Conservation (phyloP, 1,139 yeast species). For the Suhomyces terraborum region DNA sequence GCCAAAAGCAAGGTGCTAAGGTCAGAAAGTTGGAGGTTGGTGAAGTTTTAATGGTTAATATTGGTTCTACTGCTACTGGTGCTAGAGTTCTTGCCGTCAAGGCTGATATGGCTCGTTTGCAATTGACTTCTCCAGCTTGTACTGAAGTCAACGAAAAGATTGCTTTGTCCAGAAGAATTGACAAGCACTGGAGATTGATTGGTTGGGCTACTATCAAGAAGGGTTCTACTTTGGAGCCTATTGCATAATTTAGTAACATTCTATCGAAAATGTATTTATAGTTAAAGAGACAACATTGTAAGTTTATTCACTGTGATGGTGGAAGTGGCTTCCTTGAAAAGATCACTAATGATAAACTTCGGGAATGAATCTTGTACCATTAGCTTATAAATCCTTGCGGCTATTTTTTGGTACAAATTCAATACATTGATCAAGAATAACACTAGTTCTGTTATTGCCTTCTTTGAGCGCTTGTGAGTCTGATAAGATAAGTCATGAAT, state of each 20-base stretch:
- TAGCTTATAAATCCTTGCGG: slow-evolving; percentile 51
- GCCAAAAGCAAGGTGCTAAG: slow-evolving; percentile 91
- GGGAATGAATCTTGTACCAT: slow-evolving; percentile 78
- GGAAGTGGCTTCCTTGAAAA: slow-evolving; percentile 21
- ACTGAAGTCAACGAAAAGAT: slow-evolving; percentile 97
- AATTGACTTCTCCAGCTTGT: slow-evolving; percentile 97
- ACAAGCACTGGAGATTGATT: slow-evolving; percentile 99
- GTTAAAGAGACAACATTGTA: slow-evolving; percentile 5
- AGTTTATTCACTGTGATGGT: slow-evolving; percentile 14
- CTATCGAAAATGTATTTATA: slow-evolving; percentile 12
- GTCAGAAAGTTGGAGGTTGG: slow-evolving; percentile 92
- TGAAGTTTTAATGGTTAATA: slow-evolving; percentile 98
- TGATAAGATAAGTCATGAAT: too few species aligned
- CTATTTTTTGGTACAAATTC: slow-evolving; percentile 38
- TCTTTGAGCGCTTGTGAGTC: slow-evolving; percentile 1
- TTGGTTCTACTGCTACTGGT: slow-evolving; percentile 99
- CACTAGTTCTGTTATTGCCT: slow-evolving; percentile 10
- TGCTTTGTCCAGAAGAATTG: slow-evolving; percentile 98
- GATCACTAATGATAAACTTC: slow-evolving; percentile 53
- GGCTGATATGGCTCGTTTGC: slow-evolving; percentile 99
- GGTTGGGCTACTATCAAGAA: slow-evolving; percentile 99
- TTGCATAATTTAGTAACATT: slow-evolving; percentile 29
- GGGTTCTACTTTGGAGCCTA: slow-evolving; percentile 85
- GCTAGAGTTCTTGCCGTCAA: slow-evolving; percentile 97
- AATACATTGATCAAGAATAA: not conserved